Evolutionary conservation across 2,329 filamentous ascomycete genomes (phyloP).

Genomic region (Colletotrichum sublineola): DNA sequence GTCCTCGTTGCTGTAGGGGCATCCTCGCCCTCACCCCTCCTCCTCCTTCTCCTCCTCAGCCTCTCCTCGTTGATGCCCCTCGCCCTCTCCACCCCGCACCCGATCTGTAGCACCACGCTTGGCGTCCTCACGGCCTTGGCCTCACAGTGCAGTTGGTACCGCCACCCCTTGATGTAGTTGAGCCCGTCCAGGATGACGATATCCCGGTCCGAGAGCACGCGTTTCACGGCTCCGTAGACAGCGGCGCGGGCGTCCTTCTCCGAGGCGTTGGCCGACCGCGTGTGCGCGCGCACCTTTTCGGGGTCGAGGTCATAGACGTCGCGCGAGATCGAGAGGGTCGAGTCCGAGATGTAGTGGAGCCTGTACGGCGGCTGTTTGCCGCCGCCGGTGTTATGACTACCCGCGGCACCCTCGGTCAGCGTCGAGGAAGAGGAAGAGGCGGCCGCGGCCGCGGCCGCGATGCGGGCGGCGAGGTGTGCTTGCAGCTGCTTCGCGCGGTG

Average conservation of each 20-base stretch:
- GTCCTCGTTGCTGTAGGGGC: background rate
- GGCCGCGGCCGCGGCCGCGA: conserved; percentile 56
- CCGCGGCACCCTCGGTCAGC: background rate
- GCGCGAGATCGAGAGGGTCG: conserved; percentile 77
- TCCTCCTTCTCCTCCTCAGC: conserved; percentile 55
- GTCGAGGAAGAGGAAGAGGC: conserved; percentile 44
- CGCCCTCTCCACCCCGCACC: conserved; percentile 66
- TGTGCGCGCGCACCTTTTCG: conserved; percentile 65
- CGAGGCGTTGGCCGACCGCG: conserved; percentile 77
- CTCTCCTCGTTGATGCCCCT: conserved; percentile 71
- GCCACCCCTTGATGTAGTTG: conserved; percentile 92
- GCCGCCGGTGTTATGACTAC: background rate
- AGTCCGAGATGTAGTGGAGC: conserved; percentile 81
- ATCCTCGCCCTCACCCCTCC: conserved; percentile 41
- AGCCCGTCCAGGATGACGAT: conserved; percentile 84
- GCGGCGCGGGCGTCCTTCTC: conserved; percentile 87
- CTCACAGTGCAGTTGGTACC: conserved; percentile 89
- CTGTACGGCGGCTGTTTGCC: conserved; percentile 63
- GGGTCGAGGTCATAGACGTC: conserved; percentile 77
- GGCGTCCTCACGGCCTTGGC: conserved; percentile 83
- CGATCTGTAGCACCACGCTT: conserved; percentile 79
- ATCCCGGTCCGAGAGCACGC: conserved; percentile 77
- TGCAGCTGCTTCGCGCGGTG: conserved; percentile 76
- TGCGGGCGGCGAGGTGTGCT: conserved; percentile 71
- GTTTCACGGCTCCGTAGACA: conserved; percentile 83